phyloP scores from a whole-genome alignment of 2,329 filamentous ascomycete species.

The Aureobasidium sp. region DNA sequence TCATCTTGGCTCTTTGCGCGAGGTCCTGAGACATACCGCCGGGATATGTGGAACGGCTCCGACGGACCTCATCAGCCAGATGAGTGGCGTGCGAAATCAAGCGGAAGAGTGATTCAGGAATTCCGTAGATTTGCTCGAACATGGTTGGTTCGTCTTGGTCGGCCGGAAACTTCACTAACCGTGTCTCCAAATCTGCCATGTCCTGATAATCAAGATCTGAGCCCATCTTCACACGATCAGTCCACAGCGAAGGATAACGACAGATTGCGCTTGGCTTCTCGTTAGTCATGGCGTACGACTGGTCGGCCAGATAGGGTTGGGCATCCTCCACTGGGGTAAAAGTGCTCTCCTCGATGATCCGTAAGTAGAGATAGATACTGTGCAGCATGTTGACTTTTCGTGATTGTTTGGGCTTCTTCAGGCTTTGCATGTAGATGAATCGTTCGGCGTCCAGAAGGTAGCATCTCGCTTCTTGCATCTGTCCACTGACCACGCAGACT shows the following conservation, averaged over 20 bases:
- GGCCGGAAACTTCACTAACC: constrained; percentile 20
- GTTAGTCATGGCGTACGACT: constrained; percentile 18
- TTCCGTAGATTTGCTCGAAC: constrained; percentile 34
- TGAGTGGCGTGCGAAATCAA: constrained; percentile 36
- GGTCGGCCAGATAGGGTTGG: constrained; percentile 24
- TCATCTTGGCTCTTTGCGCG: not conserved
- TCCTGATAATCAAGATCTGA: not conserved
- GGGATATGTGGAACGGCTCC: not conserved
- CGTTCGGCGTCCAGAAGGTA: constrained; percentile 32
- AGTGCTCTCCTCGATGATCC: constrained; percentile 24
- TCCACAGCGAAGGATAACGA: constrained; percentile 13
- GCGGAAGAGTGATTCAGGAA: constrained; percentile 36
- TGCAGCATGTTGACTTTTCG: constrained; percentile 31
- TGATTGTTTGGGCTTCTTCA: constrained; percentile 28
- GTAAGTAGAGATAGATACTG: constrained; percentile 31
- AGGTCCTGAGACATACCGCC: not conserved
- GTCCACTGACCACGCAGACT: constrained; percentile 17
- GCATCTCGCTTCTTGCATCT: constrained; percentile 23
- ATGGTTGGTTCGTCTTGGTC: constrained; percentile 20
- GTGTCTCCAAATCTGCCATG: constrained; percentile 30
- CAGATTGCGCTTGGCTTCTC: constrained; percentile 2
- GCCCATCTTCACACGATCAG: constrained; percentile 24
- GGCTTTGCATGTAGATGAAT: constrained; percentile 27
- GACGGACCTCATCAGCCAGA: constrained; percentile 24
- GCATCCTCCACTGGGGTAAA: constrained; percentile 6